Evolutionary conservation across 306 rosid genomes (phyloP).

Genomic region (Dryas alaskensis): DNA sequence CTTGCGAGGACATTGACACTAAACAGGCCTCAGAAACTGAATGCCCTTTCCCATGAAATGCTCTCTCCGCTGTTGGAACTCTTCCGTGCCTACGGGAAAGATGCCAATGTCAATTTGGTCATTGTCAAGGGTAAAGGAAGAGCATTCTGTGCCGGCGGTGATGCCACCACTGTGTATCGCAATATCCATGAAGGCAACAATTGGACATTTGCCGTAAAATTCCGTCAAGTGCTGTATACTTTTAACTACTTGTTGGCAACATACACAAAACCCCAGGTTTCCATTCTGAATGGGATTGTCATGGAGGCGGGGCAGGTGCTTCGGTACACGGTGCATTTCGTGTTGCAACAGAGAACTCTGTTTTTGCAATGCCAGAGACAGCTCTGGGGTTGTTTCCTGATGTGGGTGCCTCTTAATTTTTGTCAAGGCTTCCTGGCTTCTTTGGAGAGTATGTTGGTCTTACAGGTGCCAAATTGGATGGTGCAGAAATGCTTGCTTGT

Average conservation of each 20-base stretch:
- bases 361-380: conserved; percentile 84
- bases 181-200: conserved; percentile 25
- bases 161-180: conserved; percentile 45
- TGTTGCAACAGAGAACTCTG: conserved; percentile 63
- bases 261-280: conserved; percentile 61
- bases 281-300: conserved; percentile 66
- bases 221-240: conserved; percentile 34
- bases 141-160: conserved; percentile 83
- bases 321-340: conserved; percentile 66
- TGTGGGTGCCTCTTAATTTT: conserved; percentile 67
- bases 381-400: conserved; percentile 70
- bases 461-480: conserved; percentile 65
- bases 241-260: conserved; percentile 68
- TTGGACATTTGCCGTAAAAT: conserved; percentile 50
- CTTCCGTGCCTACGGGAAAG: conserved; percentile 39
- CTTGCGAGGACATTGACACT: conserved; percentile 44
- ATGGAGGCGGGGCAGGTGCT: conserved; percentile 84
- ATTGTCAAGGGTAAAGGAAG: conserved; percentile 71
- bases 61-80: conserved; percentile 51
- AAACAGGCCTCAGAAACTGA: conserved; percentile 54
- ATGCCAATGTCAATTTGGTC: conserved; percentile 50
- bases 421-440: conserved; percentile 69
- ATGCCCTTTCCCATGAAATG: conserved; percentile 58
- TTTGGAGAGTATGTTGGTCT: conserved; percentile 77
- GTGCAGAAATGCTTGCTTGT: conserved; percentile 79